Evolutionary conservation across 1,284 basidiomycete species (phyloP), one percentile per base, ranked within the genome.

Genomic region (Afroboletus lepidellus): DNA sequence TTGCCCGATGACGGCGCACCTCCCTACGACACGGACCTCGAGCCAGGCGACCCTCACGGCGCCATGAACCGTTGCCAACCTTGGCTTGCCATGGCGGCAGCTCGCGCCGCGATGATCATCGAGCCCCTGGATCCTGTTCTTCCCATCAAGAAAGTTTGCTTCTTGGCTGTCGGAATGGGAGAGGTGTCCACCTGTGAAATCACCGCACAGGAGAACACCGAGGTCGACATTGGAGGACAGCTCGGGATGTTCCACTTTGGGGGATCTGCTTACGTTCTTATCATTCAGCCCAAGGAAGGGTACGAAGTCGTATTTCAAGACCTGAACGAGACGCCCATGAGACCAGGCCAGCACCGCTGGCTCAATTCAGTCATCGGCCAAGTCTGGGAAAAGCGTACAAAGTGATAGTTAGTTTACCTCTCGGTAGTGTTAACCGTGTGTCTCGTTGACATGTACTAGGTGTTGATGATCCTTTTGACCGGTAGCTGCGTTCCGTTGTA

Each of bases 1-100:
- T 21, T 60, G 2, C 59, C 55, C 4, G 60, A 57, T 12, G 49
- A 46, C 0, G 55, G 54, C 9, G 52, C 59, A 6, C 46, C 32
- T 3, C n/a, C 9, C 3, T 32, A 24, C 9, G 50, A 50, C 29
- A 8, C 16, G 2, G 15, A 39, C 46, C 27, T 41, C 29, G 16
- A n/a, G 37, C 5, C 5, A 13, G 46, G 46, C 8, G 38, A 41
- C 25, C 47, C 47, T 18, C 47, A 24, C n/a, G 47, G 38, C 11
- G 38, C 39, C 13, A 13, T 48, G 21, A 16, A 33, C 1, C 38
- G 46, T 8, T 32, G 16, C 16, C 11, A 32, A 16, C 30, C 47
- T 2, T 48, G 32, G 39, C 30, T 48, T 12, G 12, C 29, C 24
- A 29, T 34, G 11, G n/a, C 24, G 15, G 47, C 39, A 1, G 16